Base-by-base conservation (phyloP, 2,329 filamentous ascomycete genomes). In the Hypoxylon rubiginosum region DNA sequence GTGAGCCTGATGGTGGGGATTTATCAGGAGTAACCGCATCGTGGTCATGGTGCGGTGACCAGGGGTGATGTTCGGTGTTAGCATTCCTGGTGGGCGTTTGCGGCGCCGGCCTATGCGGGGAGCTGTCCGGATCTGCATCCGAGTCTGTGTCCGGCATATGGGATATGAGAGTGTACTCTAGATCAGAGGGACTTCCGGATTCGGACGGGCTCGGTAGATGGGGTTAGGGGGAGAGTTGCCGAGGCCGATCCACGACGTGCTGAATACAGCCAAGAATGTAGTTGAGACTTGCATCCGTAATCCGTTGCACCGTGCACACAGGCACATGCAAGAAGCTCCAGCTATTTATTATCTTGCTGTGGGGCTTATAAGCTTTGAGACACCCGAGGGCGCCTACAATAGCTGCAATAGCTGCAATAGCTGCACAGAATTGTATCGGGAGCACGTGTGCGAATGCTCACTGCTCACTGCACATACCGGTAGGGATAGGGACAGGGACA, bases 1-100 rank as follows among this genome's bases (percentile, higher is more conserved):
- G 74, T 36, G 74, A 75, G 21, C 58, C 71, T 21, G 71, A 68
- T 54, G 71, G 71, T 59, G 73, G 73, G 24, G 66, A 53, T 39
- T 63, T 64, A 19, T 43, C n/a, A 39, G 69, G 66, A 36, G 71
- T 67, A 51, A 68, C 59, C 50, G 71, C 62, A 59, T 65, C 65
- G 52, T 73, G 50, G 48, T 71, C 65, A 50, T 73, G 50, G 50
- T 71, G 60, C 55, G 63, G 49, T 32, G 66, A 54, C 63, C 60
- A 52, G 58, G 56, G 48, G 51, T 53, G 46, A 62, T 54, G 36
- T 15, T 60, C 57, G 46, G 55, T 43, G 49, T 60, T 60, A 52
- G 59, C 51, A 55, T 59, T 59, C 64, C 54, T 57, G 30, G 66
- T 63, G 50, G 72, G 72, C 50, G 72, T 72, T 57, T 62, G 67